Evolutionary conservation across 2,329 filamentous ascomycete species (phyloP).

Genomic region (Berkeleyomyces rouxiae): DNA sequence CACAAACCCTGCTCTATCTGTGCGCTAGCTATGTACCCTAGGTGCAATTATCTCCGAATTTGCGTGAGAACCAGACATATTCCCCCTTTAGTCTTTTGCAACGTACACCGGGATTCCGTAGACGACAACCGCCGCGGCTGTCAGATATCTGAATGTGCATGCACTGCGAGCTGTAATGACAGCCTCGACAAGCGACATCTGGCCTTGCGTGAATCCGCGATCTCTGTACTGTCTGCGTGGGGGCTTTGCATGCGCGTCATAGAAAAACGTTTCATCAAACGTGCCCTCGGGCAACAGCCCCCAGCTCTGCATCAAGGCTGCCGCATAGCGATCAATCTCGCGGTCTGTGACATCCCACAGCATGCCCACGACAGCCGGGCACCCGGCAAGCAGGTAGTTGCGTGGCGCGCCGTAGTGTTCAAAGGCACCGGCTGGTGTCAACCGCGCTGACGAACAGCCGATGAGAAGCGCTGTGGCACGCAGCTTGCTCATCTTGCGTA

Average conservation of each 20-base stretch:
- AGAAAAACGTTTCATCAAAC: slow-evolving; percentile 29
- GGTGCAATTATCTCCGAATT: too few species aligned
- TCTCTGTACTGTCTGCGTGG: slow-evolving; percentile 53
- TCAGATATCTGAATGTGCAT: slow-evolving; percentile 83
- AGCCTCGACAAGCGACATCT: slow-evolving; percentile 57
- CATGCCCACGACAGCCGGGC: slow-evolving; percentile 75
- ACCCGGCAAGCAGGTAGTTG: slow-evolving; percentile 80
- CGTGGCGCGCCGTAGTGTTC: slow-evolving; percentile 82
- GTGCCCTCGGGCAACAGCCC: slow-evolving; percentile 45
- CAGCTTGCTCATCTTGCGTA: slow-evolving; percentile 63
- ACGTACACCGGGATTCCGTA: slow-evolving; percentile 92
- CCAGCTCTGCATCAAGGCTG: slow-evolving; percentile 68
- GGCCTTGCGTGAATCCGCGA: slow-evolving; percentile 19
- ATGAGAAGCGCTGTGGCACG: slow-evolving; percentile 70
- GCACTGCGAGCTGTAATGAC: slow-evolving; percentile 56
- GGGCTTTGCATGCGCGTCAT: slow-evolving; percentile 63
- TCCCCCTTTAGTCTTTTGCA: slow-evolving; percentile 11
- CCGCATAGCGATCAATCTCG: slow-evolving; percentile 87
- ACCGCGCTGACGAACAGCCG: slow-evolving; percentile 76
- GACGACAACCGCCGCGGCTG: slow-evolving; percentile 81
- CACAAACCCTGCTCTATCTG: background rate
- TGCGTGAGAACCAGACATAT: background rate
- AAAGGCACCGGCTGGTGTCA: slow-evolving; percentile 53
- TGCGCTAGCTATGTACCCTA: background rate
- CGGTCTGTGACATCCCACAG: slow-evolving; percentile 97